A percentile compares a stretch with the other conserved stretches of the same genome.
Conservation (phyloP, 2,329 filamentous ascomycete genomes). For the Dactylonectria macrodidyma region DNA sequence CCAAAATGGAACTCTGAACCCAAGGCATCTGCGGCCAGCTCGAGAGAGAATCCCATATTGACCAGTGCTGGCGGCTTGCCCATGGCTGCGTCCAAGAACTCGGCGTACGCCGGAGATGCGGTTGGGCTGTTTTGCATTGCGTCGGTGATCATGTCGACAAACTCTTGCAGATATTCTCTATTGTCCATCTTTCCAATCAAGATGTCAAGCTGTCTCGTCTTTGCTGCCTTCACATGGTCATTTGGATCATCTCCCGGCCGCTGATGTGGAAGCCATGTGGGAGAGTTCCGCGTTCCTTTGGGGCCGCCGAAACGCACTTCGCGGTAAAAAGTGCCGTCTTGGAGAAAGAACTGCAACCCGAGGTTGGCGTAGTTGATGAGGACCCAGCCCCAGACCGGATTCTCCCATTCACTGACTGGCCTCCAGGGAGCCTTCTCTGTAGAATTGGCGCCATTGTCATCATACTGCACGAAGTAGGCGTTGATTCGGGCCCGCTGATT, state of each 20-base stretch:
- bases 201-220: constrained; percentile 48
- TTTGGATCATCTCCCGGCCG: constrained; percentile 28
- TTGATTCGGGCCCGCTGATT: constrained; percentile 58
- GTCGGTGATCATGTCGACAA: constrained; percentile 55
- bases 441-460: background rate
- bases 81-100: constrained; percentile 54
- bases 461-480: constrained; percentile 48
- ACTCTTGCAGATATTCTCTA: constrained; percentile 48
- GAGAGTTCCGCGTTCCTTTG: constrained; percentile 29
- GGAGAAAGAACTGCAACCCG: constrained; percentile 59
- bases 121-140: constrained; percentile 45
- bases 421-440: constrained; percentile 26
- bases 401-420: constrained; percentile 53
- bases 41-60: constrained; percentile 57
- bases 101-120: constrained; percentile 54
- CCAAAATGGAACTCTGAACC: background rate
- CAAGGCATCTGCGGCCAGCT: constrained; percentile 45
- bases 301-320: constrained; percentile 57
- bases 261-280: constrained; percentile 54
- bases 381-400: constrained; percentile 60
- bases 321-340: constrained; percentile 59
- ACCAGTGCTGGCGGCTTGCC: constrained; percentile 60
- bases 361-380: constrained; percentile 58
- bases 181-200: constrained; percentile 43
- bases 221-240: constrained; percentile 20